Conservation (phyloP, 2,329 filamentous ascomycete genomes). For the Curvularia hawaiiensis region DNA sequence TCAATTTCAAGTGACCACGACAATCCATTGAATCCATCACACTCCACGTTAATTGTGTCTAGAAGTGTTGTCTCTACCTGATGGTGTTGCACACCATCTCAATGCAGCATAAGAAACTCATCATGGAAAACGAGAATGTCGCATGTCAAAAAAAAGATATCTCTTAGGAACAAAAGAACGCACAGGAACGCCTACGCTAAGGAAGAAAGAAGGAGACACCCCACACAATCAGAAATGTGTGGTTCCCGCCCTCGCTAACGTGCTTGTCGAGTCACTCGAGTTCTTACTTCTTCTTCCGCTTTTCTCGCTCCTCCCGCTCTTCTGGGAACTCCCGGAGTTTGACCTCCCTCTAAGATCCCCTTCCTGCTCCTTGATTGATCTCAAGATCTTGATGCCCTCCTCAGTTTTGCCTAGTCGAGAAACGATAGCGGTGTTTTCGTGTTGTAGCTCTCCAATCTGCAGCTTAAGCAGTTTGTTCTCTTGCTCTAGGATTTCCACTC, state of each 20-base stretch:
- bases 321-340: conserved; percentile 32
- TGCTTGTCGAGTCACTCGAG: conserved; percentile 14
- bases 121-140: not conserved
- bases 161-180: not conserved
- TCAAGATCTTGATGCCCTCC: conserved; percentile 40
- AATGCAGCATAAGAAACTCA: not conserved
- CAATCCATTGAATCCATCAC: not conserved
- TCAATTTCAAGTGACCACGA: not conserved
- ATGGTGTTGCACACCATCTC: not conserved
- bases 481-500: conserved; percentile 53
- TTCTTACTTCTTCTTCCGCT: conserved; percentile 24
- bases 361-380: conserved; percentile 37
- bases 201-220: not conserved
- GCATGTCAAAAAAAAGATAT: not conserved
- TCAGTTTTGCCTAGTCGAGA: conserved; percentile 51
- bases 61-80: not conserved
- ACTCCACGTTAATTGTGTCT: not conserved
- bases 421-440: conserved; percentile 61
- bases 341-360: conserved; percentile 30
- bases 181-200: not conserved
- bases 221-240: conserved; percentile 2
- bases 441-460: conserved; percentile 61
- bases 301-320: conserved; percentile 28
- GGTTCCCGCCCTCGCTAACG: conserved; percentile 21
- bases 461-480: conserved; percentile 58